These are phyloP conservation scores for Phanerochaete carnosa DNA, from an alignment of 768 basidiomycete species.

Conservation along the genomic window DNA sequence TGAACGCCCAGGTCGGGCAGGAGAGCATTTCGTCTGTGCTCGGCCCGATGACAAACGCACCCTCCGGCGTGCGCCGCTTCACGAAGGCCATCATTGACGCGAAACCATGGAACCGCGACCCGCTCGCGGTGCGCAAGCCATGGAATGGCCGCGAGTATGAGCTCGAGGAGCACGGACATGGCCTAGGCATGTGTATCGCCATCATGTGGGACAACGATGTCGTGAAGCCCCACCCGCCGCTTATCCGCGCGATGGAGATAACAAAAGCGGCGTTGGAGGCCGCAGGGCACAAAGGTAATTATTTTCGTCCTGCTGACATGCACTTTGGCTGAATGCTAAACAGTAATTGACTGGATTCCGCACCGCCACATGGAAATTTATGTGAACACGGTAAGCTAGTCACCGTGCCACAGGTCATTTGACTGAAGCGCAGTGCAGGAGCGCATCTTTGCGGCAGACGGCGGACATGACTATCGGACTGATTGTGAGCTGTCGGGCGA, in stretches of 20 bases:
- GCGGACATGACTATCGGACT: slow-evolving; percentile 34
- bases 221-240: slow-evolving; percentile 61
- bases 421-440: slow-evolving; percentile 21
- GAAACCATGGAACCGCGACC: slow-evolving; percentile 56
- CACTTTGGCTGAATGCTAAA: neutral
- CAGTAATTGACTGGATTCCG: slow-evolving; percentile 72
- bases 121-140: slow-evolving; percentile 43
- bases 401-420: neutral
- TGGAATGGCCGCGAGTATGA: slow-evolving; percentile 45
- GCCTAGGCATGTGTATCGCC: slow-evolving; percentile 43
- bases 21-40: slow-evolving; percentile 70
- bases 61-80: slow-evolving; percentile 64
- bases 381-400: slow-evolving; percentile 20
- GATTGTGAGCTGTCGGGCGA: slow-evolving; percentile 40
- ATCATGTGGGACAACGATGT: slow-evolving; percentile 67
- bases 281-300: slow-evolving; percentile 62
- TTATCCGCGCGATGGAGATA: slow-evolving; percentile 54
- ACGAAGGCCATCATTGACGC: slow-evolving; percentile 55
- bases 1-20: slow-evolving; percentile 66
- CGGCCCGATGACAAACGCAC: slow-evolving; percentile 62
- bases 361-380: slow-evolving; percentile 48
- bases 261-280: slow-evolving; percentile 52
- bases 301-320: neutral
- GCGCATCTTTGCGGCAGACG: slow-evolving; percentile 38
- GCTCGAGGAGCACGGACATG: slow-evolving; percentile 44